Percentiles rank a stretch among this genome's conserved stretches.
These are phyloP conservation scores for Tranzscheliella williamsii DNA, from an alignment of 1,284 basidiomycete genomes.

Conservation along the genomic window DNA sequence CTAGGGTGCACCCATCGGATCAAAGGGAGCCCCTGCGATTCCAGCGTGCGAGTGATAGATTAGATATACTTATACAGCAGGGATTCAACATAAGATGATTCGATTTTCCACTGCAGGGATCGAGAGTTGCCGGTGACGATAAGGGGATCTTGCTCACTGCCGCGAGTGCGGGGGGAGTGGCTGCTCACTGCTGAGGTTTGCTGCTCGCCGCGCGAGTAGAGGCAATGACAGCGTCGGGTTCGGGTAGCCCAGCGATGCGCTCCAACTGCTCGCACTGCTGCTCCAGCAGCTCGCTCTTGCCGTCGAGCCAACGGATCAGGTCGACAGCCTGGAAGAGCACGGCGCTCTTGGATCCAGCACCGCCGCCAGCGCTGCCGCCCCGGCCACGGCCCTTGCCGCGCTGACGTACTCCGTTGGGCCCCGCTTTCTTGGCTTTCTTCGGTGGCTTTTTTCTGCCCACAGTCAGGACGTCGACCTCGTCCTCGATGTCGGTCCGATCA, in stretches of 20 bases:
- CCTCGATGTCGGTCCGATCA: constrained; percentile 52
- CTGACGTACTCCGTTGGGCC: constrained; percentile 33
- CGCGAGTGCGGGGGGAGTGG: too few species aligned
- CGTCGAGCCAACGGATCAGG: constrained; percentile 55
- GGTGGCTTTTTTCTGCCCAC: constrained; percentile 43
- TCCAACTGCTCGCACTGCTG: constrained; percentile 48
- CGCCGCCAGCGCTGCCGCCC: constrained; percentile 56
- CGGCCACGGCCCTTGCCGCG: constrained; percentile 55
- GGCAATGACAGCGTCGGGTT: constrained; percentile 26
- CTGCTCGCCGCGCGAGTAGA: too few species aligned
- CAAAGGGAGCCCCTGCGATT: too few species aligned
- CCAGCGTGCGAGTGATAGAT: too few species aligned
- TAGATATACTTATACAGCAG: too few species aligned
- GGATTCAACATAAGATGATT: too few species aligned
- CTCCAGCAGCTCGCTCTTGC: constrained; percentile 41
- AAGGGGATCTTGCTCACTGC: too few species aligned
- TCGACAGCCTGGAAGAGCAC: constrained; percentile 60
- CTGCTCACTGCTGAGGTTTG: too few species aligned
- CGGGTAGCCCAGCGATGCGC: constrained; percentile 19
- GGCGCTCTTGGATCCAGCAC: constrained; percentile 55
- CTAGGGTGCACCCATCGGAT: too few species aligned
- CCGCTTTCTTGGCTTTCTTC: constrained; percentile 41
- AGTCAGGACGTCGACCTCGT: constrained; percentile 41
- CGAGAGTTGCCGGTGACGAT: too few species aligned
- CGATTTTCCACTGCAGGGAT: too few species aligned